Evolutionary conservation across 805 yeast genomes (phyloP), one percentile per base, ranked within the genome.

Genomic region (Ogataea nitratoaversa): DNA sequence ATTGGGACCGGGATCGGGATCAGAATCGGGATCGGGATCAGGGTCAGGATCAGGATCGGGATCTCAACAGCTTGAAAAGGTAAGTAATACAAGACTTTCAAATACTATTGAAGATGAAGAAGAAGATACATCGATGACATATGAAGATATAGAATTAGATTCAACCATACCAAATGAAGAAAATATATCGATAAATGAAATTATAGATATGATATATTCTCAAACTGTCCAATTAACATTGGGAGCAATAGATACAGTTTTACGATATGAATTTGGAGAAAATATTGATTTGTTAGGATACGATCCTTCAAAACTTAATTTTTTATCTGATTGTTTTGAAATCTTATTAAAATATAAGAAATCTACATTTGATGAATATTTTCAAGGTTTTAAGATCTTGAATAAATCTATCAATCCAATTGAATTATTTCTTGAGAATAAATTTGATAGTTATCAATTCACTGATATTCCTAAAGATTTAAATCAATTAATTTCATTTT

Each of bases 221-320:
- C 82, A 80, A 48, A 57, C 74, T 0, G 65, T 59, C 36, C 50
- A 53, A 2, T 38, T 78, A 0, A 63, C 68, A 0, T 47, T 65
- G 12, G 71, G 73, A 2, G 74, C 78, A 1, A 63, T 81, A 2
- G 78, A 74, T 34, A 57, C 56, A 35, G 72, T 74, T 12, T 70
- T 85, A 75, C 54, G 52, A n/a, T 53, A 62, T 3, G 78, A 69
- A 32, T 84, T 74, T 53, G 87, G 76, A 0, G 78, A 72, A 12
- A 86, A 82, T 34, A 42, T 77, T 12, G 74, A 66, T 2, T 53
- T 79, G 28, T 45, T 80, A 4, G 79, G 71, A 1, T 82, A 78
- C 52, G 59, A 71, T 18, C 62, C 65, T 9, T 59, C 13, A 27
- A 52, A 2, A 46, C 75, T 2, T 30, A 29, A 0, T 58, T 63